Base-by-base conservation (phyloP, 164 flowering plant species). In the Cinnamomum chago region DNA sequence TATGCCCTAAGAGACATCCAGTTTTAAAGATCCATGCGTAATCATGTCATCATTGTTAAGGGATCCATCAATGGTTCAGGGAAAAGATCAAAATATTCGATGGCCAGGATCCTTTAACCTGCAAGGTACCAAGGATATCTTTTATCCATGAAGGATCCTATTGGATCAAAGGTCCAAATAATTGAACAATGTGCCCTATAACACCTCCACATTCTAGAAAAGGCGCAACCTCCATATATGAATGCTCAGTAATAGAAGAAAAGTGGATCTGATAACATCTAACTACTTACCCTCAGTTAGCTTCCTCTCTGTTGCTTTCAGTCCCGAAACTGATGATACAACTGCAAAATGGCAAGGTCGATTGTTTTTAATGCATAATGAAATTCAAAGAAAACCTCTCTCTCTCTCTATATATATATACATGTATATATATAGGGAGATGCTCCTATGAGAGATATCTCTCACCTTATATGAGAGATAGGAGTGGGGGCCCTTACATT, bases 291-390 rank as follows among this genome's bases (percentile, higher is more conserved):
- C 85, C n/a, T 83, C 70, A 76, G 85, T 85, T 62, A 91, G 78
- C 70, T 83, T 86, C 12, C 14, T 22, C 51, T 83, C 84, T 20
- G 88, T 81, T 67, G 73, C 89, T 81, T 85, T 80, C 64, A 93
- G 81, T 70, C 98, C 98, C 50, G 98, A 91, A 28, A 93, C 89
- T 24, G 97, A 62, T 73, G 98, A 89, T 70, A 91, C 77, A 82
- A 93, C 98, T 93, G 92, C 89, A 89, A 75, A 40, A 70, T 23
- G 50, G 69, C 50, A 67, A 67, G n/a, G 69, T 67, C 11, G 18
- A 15, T 17, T 67, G 20, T 30, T 25, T 24, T 64, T 14, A 64
- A 64, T 64, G 25, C 67, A 64, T 64, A 13, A 25, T 13, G 67
- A 64, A 22, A 23, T 24, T 13, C 5, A 55, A 20, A 40, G 47